Percentiles rank a stretch among this genome's conserved stretches.
Conservation (phyloP, 1,139 yeast genomes). For the Candida pseudoviswanathii region DNA sequence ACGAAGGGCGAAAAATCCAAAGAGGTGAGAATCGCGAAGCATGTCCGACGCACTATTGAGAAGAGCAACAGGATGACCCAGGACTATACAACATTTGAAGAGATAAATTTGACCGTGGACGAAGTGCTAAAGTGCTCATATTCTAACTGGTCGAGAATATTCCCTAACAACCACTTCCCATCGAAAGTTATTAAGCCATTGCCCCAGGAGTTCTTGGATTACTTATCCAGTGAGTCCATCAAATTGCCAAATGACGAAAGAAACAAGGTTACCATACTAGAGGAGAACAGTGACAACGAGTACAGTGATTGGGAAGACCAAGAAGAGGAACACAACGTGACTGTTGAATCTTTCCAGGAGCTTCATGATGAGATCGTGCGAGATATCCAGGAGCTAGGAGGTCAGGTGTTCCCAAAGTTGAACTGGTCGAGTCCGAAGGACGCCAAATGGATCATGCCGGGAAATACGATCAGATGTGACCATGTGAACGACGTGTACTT, state of each 20-base stretch:
- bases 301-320: slow-evolving; percentile 69
- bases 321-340: slow-evolving; percentile 1
- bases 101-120: slow-evolving; percentile 40
- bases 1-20: neutral
- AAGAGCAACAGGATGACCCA: slow-evolving; percentile 1
- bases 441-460: slow-evolving; percentile 87
- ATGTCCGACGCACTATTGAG: neutral
- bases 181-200: slow-evolving; percentile 63
- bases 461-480: slow-evolving; percentile 71
- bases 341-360: slow-evolving; percentile 42
- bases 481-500: slow-evolving; percentile 75
- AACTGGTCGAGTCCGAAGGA: slow-evolving; percentile 98
- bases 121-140: slow-evolving; percentile 71
- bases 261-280: slow-evolving; percentile 19
- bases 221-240: slow-evolving; percentile 78
- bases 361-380: slow-evolving; percentile 56
- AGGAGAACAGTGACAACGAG: slow-evolving; percentile 57
- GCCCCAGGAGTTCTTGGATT: slow-evolving; percentile 68
- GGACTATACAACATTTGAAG: slow-evolving; percentile 28
- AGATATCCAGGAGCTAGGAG: slow-evolving; percentile 44
- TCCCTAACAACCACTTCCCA: slow-evolving; percentile 52
- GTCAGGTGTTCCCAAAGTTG: slow-evolving; percentile 79
- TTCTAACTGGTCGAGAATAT: slow-evolving; percentile 70
- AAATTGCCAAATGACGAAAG: slow-evolving; percentile 53
- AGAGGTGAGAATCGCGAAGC: neutral